Base-by-base conservation (phyloP, 805 yeast species). In the Starmerella potacharoeniae region DNA sequence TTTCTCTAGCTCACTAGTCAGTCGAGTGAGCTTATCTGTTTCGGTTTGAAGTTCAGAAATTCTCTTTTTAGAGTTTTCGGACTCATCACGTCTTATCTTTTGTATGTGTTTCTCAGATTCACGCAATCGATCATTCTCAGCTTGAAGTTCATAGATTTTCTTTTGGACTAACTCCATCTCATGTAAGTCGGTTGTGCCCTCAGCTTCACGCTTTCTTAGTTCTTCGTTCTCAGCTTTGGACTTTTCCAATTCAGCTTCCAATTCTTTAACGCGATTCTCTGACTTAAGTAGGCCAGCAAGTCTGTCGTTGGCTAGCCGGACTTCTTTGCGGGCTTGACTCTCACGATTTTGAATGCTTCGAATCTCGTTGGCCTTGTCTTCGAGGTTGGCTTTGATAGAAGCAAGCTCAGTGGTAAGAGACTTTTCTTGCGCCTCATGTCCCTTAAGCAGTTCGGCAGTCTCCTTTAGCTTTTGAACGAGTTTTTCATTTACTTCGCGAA, bases 401-500 rank as follows among this genome's bases (percentile, higher is more conserved):
- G 49, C 34, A 16, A 57, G 49, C 11, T 58, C 55, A 10, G 52
- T 36, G 17, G 51, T 52, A 6, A 62, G 55, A 16, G 42, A 46
- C 14, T 54, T 60, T 41, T 62, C 61, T n/a, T 62, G 58, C 9
- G 57, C 62, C 35, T 60, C 65, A 29, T 59, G 57, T 5, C 56
- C 57, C 28, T 56, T 53, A 10, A 60, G 53, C 5, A 52, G 16
- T 14, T 56, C 57, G 11, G 65, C 64, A 4, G 66, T 51, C 13
- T 64, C 65, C 13, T 59, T 54, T 41, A 78, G 62, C 62, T 77
- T 77, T 16, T 71, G 75, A 0, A 78, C 73, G 47, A 78, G 58
- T 55, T 73, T 76, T 4, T 72, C 69, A 29, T 75, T 70, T 34
- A 75, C 59, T 30, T 60, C 60, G 48, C 66, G 64, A 0, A 67